Base-by-base conservation (phyloP, 2,329 filamentous ascomycete species). In the Ramularia collo-cygni region DNA sequence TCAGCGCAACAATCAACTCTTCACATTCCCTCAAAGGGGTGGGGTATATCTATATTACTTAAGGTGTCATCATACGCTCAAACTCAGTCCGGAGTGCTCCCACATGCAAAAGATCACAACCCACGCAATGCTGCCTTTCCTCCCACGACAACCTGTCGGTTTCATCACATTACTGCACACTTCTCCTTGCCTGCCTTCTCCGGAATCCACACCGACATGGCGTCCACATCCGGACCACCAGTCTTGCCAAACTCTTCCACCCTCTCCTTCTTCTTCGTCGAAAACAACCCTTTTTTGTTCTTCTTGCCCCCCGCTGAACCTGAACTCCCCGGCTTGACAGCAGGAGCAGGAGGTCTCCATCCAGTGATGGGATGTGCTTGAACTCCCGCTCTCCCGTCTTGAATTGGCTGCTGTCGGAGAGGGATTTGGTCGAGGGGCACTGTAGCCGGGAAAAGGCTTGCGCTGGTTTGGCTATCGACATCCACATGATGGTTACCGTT, bases 341-440 rank as follows among this genome's bases (percentile, higher is more conserved):
- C 42, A 9, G 55, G 35, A 2, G 57, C 57, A 3, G 59, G 59
- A 5, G 59, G 59, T 45, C 56, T 55, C 59, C 59, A 62, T 2
- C 49, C 57, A 4, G 54, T 60, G 35, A 62, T 47, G 1, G 59
- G 58, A 37, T 62, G 59, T 2, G 52, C 51, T 1, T 53, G 53
- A 1, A 50, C 52, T 8, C 58, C 54, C 8, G 52, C 47, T 15
- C 45, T 47, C 15, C 42, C 42, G 10, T 44, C 46, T n/a, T n/a
- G n/a, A 9, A 34, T 40, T 19, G 41, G 44, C 4, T 15, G 8
- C 29, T 14, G 15, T 12, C 48, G 53, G 8, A 53, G 39, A 1
- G 57, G 58, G 3, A 60, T 52, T 30, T 55, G 57, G 42, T 58
- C 49, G 15, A 46, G 24, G 1, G 50, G 33, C 19, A 53, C 49